Evolutionary conservation across 257 asterid species (phyloP).

Genomic region (Eucommia ulmoides): DNA sequence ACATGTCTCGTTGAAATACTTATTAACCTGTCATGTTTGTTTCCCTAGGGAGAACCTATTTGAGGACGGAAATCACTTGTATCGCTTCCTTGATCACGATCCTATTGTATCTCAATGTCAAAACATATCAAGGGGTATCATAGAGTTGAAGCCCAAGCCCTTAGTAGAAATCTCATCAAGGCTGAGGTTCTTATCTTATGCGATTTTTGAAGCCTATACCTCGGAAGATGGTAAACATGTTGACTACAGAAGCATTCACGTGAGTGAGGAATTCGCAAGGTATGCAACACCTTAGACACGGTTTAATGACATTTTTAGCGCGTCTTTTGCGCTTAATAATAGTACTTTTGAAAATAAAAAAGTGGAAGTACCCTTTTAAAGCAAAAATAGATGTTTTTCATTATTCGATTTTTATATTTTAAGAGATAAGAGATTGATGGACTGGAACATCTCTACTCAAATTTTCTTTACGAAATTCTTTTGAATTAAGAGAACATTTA

Average conservation of each 20-base stretch:
- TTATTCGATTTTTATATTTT: too few relatives aligned
- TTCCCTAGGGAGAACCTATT: slow-evolving; percentile 46
- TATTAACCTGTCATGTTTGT: slow-evolving; percentile 4
- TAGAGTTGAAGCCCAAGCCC: slow-evolving; percentile 70
- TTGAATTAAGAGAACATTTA: too few relatives aligned
- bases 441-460: slow-evolving; percentile 2
- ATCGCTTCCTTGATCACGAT: slow-evolving; percentile 78
- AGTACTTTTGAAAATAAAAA: too few relatives aligned
- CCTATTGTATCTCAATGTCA: slow-evolving; percentile 68
- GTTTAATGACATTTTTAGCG: too few relatives aligned
- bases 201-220: slow-evolving; percentile 75
- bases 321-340: too few relatives aligned
- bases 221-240: slow-evolving; percentile 66
- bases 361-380: too few relatives aligned
- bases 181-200: slow-evolving; percentile 46
- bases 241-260: slow-evolving; percentile 76
- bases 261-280: slow-evolving; percentile 96
- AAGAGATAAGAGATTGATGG: too few relatives aligned
- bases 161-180: slow-evolving; percentile 65
- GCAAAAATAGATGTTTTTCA: too few relatives aligned
- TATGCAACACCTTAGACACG: too few relatives aligned
- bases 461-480: background rate
- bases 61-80: slow-evolving; percentile 69
- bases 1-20: slow-evolving; percentile 1
- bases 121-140: slow-evolving; percentile 81